phyloP scores from a whole-genome alignment of 805 yeast species.

The Yamadazyma insecticola region DNA sequence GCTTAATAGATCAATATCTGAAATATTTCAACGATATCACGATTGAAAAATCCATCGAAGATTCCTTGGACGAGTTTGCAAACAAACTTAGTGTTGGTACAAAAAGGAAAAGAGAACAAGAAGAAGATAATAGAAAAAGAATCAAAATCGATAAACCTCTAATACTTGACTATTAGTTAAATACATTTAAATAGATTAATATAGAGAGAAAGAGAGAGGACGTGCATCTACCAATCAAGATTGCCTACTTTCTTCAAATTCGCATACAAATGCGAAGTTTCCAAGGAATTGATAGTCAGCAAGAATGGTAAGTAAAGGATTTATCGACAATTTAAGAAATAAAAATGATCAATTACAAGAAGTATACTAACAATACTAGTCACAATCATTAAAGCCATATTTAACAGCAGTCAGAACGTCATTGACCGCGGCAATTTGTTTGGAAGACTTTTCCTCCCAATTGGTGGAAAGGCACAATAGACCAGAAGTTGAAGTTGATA shows the following conservation, averaged over 20 bases:
- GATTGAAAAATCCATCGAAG: not conserved
- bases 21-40: not conserved
- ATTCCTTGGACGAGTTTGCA: slow-evolving; percentile 2
- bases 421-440: slow-evolving; percentile 86
- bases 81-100: slow-evolving; percentile 2
- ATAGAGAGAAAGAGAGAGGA: too few relatives aligned
- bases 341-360: too few relatives aligned
- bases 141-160: slow-evolving; percentile 6
- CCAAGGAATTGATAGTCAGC: too few relatives aligned
- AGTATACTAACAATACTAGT: slow-evolving; percentile 39
- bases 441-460: slow-evolving; percentile 93
- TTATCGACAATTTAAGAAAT: too few relatives aligned
- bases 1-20: too few relatives aligned
- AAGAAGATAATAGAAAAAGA: slow-evolving; percentile 6
- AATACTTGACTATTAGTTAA: not conserved
- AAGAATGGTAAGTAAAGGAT: too few relatives aligned
- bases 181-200: slow-evolving; percentile 4
- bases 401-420: slow-evolving; percentile 90
- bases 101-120: slow-evolving; percentile 5
- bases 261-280: too few relatives aligned
- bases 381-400: slow-evolving; percentile 95
- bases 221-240: too few relatives aligned
- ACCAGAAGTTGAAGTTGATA: slow-evolving; percentile 89
- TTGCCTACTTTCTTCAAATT: too few relatives aligned
- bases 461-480: slow-evolving; percentile 94